Conservation (phyloP, 1,284 basidiomycete species). For the Vanrija pseudolonga region DNA sequence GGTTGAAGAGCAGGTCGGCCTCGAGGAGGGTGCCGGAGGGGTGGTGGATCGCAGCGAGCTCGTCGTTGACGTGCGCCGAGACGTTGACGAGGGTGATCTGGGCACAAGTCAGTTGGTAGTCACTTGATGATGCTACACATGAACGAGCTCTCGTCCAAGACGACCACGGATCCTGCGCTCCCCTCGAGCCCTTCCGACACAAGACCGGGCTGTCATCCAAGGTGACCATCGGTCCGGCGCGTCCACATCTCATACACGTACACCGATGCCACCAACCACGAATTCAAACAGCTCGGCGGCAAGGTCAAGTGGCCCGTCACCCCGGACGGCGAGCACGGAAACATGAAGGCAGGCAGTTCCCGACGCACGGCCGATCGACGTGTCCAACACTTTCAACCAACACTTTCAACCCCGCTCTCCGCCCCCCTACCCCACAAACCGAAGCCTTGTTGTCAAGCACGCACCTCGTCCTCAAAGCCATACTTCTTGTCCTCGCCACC, state of each 20-base stretch:
- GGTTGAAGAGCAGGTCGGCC: conserved; percentile 86
- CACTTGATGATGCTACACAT: no score
- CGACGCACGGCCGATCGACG: conserved; percentile 59
- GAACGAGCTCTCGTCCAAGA: no score
- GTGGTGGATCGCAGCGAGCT: conserved; percentile 81
- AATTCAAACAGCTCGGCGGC: conserved; percentile 65
- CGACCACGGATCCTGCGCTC: no score
- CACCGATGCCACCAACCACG: conserved; percentile 65
- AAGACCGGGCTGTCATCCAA: no score
- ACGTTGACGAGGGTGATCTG: conserved; percentile 60
- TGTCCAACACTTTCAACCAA: conserved; percentile 13
- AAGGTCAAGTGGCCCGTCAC: conserved; percentile 63
- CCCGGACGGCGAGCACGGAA: conserved; percentile 52
- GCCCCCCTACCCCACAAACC: no score
- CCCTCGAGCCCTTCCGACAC: no score
- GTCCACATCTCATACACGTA: conserved; percentile 80
- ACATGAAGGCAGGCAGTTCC: conserved; percentile 62
- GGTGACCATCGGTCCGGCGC: no score
- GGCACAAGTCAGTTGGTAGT: no score
- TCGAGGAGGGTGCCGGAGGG: conserved; percentile 73
- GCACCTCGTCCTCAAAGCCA: conserved; percentile 76
- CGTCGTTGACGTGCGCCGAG: conserved; percentile 75
- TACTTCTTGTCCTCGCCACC: conserved; percentile 54
- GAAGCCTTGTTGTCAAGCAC: conserved; percentile 27
- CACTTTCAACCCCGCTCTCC: background rate